Conservation (phyloP, 345 rosid genomes). For the Syzygium grande region DNA sequence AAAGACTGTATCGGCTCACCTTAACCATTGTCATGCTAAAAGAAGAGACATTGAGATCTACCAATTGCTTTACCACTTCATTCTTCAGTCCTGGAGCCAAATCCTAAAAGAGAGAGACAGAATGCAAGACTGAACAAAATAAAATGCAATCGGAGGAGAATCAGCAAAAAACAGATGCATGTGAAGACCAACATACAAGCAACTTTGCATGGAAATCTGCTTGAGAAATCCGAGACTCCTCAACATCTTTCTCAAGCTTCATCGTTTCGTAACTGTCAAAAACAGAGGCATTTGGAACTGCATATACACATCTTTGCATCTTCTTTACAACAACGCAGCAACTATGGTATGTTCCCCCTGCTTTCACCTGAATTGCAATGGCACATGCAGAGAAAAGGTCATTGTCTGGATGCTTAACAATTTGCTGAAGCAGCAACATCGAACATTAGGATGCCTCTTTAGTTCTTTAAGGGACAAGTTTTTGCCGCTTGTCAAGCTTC, state of each 20-base stretch:
- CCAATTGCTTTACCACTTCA: conserved; percentile 61
- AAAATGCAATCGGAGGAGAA: neutral
- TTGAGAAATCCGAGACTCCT: conserved; percentile 54
- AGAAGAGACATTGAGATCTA: conserved; percentile 66
- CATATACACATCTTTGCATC: conserved; percentile 81
- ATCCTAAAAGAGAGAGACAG: conserved; percentile 33
- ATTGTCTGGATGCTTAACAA: neutral
- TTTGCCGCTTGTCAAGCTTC: neutral
- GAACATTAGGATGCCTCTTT: neutral
- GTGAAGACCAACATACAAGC: conserved; percentile 41
- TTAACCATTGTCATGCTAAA: conserved; percentile 82
- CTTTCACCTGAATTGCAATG: conserved; percentile 59
- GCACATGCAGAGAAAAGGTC: neutral
- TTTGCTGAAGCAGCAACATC: neutral
- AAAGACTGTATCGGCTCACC: conserved; percentile 39
- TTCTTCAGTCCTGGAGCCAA: conserved; percentile 60
- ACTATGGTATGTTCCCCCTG: conserved; percentile 62
- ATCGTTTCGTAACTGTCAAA: conserved; percentile 54
- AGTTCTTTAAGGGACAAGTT: neutral
- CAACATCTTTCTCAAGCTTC: conserved; percentile 62
- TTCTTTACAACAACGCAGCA: conserved; percentile 84
- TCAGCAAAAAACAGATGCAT: neutral
- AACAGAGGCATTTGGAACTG: conserved; percentile 58
- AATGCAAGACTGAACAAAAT: conserved; percentile 4
- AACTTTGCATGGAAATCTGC: conserved; percentile 51